These are phyloP conservation scores for Spiromastix sp. DNA, from an alignment of 2,329 filamentous ascomycete species.

Conservation along the genomic window DNA sequence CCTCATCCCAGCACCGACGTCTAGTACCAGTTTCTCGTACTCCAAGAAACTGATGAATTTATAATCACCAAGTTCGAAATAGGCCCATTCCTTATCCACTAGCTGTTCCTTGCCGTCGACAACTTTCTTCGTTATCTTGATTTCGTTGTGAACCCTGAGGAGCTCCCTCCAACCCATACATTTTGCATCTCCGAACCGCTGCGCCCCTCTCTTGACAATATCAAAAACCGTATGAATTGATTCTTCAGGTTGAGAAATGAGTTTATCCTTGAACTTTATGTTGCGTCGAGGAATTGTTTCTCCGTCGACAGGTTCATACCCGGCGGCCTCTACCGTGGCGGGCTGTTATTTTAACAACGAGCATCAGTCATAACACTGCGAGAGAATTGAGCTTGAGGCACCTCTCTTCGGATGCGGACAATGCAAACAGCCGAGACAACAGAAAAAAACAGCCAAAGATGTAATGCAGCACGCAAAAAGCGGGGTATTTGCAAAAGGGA, in stretches of 20 bases:
- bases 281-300: conserved; percentile 78
- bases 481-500: too few species aligned
- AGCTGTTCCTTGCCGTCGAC: conserved; percentile 68
- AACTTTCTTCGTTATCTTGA: conserved; percentile 80
- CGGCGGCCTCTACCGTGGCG: conserved; percentile 61
- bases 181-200: conserved; percentile 50
- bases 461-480: too few species aligned
- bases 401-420: too few species aligned
- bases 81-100: conserved; percentile 85
- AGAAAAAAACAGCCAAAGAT: too few species aligned
- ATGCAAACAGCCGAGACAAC: too few species aligned
- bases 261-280: conserved; percentile 56
- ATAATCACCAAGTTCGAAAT: conserved; percentile 72
- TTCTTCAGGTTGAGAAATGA: conserved; percentile 54
- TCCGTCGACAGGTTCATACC: conserved; percentile 57
- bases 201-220: conserved; percentile 59
- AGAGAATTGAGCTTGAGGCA: too few species aligned
- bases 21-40: conserved; percentile 57
- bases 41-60: conserved; percentile 68
- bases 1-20: conserved; percentile 57
- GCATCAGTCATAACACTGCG: too few species aligned
- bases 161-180: conserved; percentile 63
- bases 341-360: too few species aligned
- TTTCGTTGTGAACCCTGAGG: conserved; percentile 67
- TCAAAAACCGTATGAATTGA: conserved; percentile 69